Evolutionary conservation across 306 rosid species (phyloP).

Genomic region (Pyrus communis): DNA sequence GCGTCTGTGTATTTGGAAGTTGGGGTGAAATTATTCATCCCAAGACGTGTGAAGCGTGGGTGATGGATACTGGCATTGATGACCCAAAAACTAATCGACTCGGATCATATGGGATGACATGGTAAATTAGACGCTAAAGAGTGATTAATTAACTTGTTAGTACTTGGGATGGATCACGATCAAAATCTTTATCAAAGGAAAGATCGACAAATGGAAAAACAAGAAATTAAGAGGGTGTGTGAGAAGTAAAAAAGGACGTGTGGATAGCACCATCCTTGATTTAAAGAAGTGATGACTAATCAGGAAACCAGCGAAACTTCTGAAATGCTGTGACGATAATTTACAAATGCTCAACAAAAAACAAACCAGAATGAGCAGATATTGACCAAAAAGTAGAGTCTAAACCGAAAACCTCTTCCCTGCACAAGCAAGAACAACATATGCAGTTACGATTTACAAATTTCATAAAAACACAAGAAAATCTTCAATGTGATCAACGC

Average conservation of each 20-base stretch:
- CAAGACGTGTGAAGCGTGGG: neutral
- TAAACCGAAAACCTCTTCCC: constrained; percentile 32
- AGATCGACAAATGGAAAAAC: no score
- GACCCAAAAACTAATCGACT: no score
- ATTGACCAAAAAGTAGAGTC: constrained; percentile 21
- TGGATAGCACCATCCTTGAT: no score
- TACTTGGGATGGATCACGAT: no score
- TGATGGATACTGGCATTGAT: neutral
- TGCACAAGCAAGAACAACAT: constrained; percentile 31
- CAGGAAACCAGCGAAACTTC: neutral
- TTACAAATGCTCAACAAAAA: constrained; percentile 18
- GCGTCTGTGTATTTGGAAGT: no score
- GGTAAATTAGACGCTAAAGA: neutral
- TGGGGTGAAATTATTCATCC: no score
- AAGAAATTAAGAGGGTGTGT: no score
- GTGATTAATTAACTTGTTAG: no score
- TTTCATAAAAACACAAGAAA: constrained; percentile 6
- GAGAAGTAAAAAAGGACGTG: no score
- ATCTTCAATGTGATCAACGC: constrained; percentile 22
- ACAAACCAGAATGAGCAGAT: constrained; percentile 21
- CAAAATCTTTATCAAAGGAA: no score
- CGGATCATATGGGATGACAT: neutral
- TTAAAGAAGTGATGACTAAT: neutral
- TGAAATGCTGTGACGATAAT: neutral
- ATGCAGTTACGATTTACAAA: constrained; percentile 33